Evolutionary conservation across 345 rosid genomes (phyloP), one percentile per base, ranked within the genome.

Genomic region (Capsella bursapastoris): DNA sequence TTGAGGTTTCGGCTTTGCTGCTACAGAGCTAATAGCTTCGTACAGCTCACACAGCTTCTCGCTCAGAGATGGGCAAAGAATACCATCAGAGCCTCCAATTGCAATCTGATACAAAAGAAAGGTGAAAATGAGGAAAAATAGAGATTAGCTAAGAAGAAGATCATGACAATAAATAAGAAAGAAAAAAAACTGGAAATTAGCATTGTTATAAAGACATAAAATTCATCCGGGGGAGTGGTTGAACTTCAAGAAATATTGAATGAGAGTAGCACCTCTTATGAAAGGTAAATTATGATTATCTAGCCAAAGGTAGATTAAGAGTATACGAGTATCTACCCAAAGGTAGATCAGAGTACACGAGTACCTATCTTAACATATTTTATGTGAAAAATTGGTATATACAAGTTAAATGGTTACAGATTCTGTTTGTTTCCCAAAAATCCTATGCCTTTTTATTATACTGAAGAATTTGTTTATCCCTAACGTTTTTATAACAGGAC

Each of bases 11-110:
- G 89, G 71, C 58, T 77, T 71, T 72, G 93, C 86, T 2, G 82
- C 92, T 57, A 90, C 89, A 64, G 88, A 73, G 49, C 90, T 82
- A 72, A 94, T 83, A 48, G 89, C 84, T 73, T 87, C 87, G 32
- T 90, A 82, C 55, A 94, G 78, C 72, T 77, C 73, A 40, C 75
- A 65, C 83, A 91, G 60, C 83, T 94, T 85, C 61, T 83, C 89
- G 48, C 81, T 85, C 73, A 88, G 60, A 10, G 78, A 51, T 62
- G 89, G 88, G 11, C 11, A 77, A 50, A 94, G 95, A 78, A 94
- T 85, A 66, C 83, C 87, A 77, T 69, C 89, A 44, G 75, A 75
- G 48, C 92, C 96, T 66, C 98, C 89, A 43, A 75, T 70, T n/a
- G 91, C 88, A 40, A 88, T 88, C 99, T 95, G 80, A 65, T 50